Conservation (phyloP, 345 rosid species). For the Arabis alpina region DNA sequence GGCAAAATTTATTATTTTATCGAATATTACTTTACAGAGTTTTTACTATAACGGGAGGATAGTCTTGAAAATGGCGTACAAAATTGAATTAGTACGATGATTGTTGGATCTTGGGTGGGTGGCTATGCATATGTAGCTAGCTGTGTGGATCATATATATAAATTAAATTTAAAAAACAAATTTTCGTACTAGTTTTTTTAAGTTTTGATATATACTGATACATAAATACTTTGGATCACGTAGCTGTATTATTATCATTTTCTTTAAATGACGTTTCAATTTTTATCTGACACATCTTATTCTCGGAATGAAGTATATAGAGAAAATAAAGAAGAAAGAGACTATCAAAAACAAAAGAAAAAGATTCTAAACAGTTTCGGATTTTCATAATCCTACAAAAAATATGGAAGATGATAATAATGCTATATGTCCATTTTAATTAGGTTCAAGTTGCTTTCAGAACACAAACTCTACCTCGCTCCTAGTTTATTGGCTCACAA, state of each 20-base stretch:
- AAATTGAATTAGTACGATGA: background rate
- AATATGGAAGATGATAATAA: too few species aligned
- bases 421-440: slow-evolving; percentile 23
- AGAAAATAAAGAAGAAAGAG: background rate
- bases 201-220: background rate
- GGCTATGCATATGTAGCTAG: too few species aligned
- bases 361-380: too few species aligned
- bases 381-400: too few species aligned
- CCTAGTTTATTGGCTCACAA: slow-evolving; percentile 29
- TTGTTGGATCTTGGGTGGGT: too few species aligned
- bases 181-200: background rate
- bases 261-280: background rate
- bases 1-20: too few species aligned
- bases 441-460: slow-evolving; percentile 43
- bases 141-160: too few species aligned
- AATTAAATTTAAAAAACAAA: too few species aligned
- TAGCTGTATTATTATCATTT: background rate
- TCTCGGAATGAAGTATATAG: background rate
- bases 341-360: too few species aligned
- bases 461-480: slow-evolving; percentile 8
- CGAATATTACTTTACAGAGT: too few species aligned
- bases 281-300: background rate
- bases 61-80: background rate
- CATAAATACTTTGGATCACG: background rate
- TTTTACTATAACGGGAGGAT: too few species aligned